Evolutionary conservation across 2,329 filamentous ascomycete species (phyloP), one percentile per base, ranked within the genome.

Genomic region (Aspergillus ochraceoroseus): DNA sequence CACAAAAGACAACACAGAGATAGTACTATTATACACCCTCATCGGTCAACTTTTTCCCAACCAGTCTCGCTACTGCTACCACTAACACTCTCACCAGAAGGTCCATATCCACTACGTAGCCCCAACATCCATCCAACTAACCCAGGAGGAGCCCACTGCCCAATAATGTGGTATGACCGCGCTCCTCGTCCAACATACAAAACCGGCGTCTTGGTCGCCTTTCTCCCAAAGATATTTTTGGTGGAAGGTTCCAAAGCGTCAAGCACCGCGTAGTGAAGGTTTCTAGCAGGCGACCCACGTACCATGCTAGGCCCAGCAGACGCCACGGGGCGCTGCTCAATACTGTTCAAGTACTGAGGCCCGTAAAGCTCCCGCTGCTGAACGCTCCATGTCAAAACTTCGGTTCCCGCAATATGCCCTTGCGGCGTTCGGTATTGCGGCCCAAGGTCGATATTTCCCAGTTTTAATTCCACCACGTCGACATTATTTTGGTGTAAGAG

Each of bases 121-220:
- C 88, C 88, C 78, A 96, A 83, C 85, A 96, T 94, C 85, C 87
- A 92, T 1, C 81, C 82, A n/a, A 96, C 83, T 11, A 95, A 61
- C 2, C 80, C 75, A 13, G 78, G 74, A 1, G 92, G 90, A 15
- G 85, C 75, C 77, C 83, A 90, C 26, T 78, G 76, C 4, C 89
- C 92, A 5, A 96, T 83, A 19, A 95, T 74, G 26, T 86, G 85
- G 64, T 96, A 96, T 0, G 88, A 73, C 41, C 83, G 74, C 35
- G 87, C 87, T 5, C 92, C 92, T 36, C 88, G 79, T 1, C 92
- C 92, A 11, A 95, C 83, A 43, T 86, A 82, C 49, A 90, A 77
- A 1, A 85, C 77, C 23, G 77, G 76, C 12, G 56, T 60, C 40
- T 65, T 65, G 12, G 57, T 53, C 7, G 56, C 55, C 26, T 56